A percentile compares a stretch with the other conserved stretches of the same genome.
Conservation (phyloP, 1,139 yeast genomes). For the Suhomyces panamericanus region DNA sequence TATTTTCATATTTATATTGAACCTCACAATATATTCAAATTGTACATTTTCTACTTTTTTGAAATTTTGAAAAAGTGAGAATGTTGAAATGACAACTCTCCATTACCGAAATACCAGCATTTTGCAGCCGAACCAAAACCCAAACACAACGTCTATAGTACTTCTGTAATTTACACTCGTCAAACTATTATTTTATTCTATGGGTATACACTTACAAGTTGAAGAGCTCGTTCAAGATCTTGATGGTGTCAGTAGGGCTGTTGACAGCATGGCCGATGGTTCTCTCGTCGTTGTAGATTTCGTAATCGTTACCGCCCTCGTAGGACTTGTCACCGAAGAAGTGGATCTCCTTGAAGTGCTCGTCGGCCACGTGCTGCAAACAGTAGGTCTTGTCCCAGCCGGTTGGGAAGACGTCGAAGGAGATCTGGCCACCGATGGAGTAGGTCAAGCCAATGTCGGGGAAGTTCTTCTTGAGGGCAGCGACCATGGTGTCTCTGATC, state of each 20-base stretch:
- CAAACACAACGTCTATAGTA: not conserved
- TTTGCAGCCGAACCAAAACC: not conserved
- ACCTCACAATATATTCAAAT: too few species aligned
- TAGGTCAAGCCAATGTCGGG: conserved; percentile 83
- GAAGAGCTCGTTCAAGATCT: conserved; percentile 80
- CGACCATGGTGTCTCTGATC: conserved; percentile 79
- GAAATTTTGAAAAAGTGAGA: too few species aligned
- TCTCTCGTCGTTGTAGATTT: conserved; percentile 87
- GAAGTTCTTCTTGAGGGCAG: conserved; percentile 79
- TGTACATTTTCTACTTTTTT: too few species aligned
- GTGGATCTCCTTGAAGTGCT: conserved; percentile 84
- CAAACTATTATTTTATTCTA: conserved; percentile 3
- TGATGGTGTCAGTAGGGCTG: conserved; percentile 84
- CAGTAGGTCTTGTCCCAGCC: conserved; percentile 99
- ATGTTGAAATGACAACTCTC: too few species aligned
- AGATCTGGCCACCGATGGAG: conserved; percentile 98
- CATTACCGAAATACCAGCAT: not conserved
- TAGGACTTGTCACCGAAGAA: conserved; percentile 98
- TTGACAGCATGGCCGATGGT: conserved; percentile 94
- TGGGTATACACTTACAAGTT: conserved; percentile 28
- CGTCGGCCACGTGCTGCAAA: conserved; percentile 84
- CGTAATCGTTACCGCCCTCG: conserved; percentile 98
- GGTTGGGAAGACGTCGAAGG: conserved; percentile 98
- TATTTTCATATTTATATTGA: too few species aligned
- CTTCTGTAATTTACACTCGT: not conserved